Evolutionary conservation across 257 asterid genomes (phyloP), one percentile per base, ranked within the genome.

Genomic region (Nemophila menziesii): DNA sequence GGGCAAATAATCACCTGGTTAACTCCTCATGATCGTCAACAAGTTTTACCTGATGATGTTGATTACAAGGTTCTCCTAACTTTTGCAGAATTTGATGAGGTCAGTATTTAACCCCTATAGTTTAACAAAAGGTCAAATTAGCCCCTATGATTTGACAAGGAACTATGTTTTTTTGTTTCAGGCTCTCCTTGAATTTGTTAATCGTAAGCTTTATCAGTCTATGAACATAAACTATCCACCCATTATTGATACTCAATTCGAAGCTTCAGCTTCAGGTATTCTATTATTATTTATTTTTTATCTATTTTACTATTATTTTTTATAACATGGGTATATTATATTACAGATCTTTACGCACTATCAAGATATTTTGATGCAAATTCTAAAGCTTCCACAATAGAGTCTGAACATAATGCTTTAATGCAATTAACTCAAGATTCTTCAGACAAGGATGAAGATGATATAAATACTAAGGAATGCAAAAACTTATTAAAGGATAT

Each of bases 1-100:
- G 99, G 99, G 18, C 99, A 90, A 68, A 81, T 67, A 48, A 47
- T 90, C 66, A 90, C 99, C 7, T 90, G 99, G 99, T 66, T 90
- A 61, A 79, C 96, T 66, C 98, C 98, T 10, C 99, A 90, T 60
- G 87, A 94, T 12, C 57, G 81, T 73, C 99, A 90, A 56, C 99
- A 90, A 81, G 96, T 85, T 39, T 66, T 90, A 49, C 93, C 99
- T 29, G 43, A 37, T 34, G 94, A 79, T 37, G 98, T 85, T 44
- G 99, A 90, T 66, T 90, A 72, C 54, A 76, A 82, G 39, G 69
- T 90, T 59, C 61, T 90, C 83, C 70, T 81, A 66, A 85, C 99
- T 9, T 90, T 90, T 60, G 66, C 81, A 72, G 89, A 89, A 58
- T 81, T 89, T 66, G 80, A 89, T 22, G 96, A 80, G 95, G 98